Base-by-base conservation (phyloP, 768 basidiomycete species). In the Boletellus ananas region DNA sequence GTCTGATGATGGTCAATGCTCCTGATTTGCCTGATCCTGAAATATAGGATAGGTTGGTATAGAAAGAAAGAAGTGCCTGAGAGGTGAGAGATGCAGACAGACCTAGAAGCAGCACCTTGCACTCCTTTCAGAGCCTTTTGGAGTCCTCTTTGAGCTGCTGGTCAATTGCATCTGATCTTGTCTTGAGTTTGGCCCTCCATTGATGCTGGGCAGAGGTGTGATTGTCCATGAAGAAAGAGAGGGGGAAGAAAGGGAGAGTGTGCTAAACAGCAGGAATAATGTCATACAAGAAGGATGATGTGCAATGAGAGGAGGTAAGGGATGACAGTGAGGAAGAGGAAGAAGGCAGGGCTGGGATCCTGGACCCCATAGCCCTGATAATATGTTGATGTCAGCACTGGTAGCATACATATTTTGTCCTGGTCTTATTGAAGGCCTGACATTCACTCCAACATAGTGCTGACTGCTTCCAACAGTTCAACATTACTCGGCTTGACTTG, bases 1-100 rank as follows among this genome's bases (percentile, higher is more conserved):
- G 94, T 66, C 97, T 97, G 33, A 96, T 93, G 56, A 98, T 92
- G 0, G 94, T 98, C 4, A 83, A 85, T 72, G 96, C 96, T 6
- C 94, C 94, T 0, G 88, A 90, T 73, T 95, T 93, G 59, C 94
- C 92, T 12, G 93, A 94, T 48, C 94, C 94, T 94, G 58, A 12
- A 16, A 23, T n/a, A 25, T 6, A 23, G 49, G 40, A 5, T 0
- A 34, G n/a, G 31, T 58, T 8, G n/a, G 45, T 8, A 31, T 7
- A 6, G 27, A 4, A 23, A 42, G 38, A 44, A 49, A 45, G 47
- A 59, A 54, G 38, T 43, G 52, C 55, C 50, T 18, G 42, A 11
- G 17, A 23, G 17, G 52, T 43, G 42, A 21, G 46, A 27, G 3
- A 76, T 88, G 45, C n/a, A n/a, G n/a, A n/a, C n/a, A n/a, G 54